Evolutionary conservation across 2,329 filamentous ascomycete genomes (phyloP).

Genomic region (Xylaria sp.): DNA sequence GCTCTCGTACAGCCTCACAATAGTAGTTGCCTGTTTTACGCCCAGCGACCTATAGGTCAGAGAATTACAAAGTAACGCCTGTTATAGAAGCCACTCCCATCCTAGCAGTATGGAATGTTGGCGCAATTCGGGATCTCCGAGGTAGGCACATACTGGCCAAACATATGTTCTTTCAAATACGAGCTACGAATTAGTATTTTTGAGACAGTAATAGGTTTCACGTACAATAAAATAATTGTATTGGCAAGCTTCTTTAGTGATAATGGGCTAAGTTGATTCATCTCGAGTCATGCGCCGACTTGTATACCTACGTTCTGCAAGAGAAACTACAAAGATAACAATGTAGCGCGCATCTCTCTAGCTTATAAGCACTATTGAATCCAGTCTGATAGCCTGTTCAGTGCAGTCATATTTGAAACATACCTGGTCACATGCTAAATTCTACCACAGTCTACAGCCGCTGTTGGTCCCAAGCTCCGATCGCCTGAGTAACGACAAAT

Average conservation of each 20-base stretch:
- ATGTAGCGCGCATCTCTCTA: neutral
- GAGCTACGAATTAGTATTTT: neutral
- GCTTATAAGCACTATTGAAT: neutral
- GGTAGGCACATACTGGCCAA: neutral
- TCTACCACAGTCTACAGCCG: no score
- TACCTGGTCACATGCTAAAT: no score
- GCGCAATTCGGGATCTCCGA: neutral
- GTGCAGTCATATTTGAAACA: no score
- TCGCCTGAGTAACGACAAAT: no score
- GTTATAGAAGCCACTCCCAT: neutral
- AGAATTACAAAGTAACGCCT: neutral
- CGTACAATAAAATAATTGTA: neutral
- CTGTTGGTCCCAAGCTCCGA: no score
- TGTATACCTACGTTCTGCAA: neutral
- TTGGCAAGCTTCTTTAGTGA: neutral
- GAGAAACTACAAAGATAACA: neutral
- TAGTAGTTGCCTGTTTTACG: neutral
- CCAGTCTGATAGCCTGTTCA: no score
- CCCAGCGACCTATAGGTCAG: neutral
- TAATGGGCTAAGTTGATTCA: neutral
- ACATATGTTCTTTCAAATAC: neutral
- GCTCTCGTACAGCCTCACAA: neutral
- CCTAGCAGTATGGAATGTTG: neutral
- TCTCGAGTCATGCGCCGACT: neutral
- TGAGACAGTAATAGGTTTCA: neutral